Evolutionary conservation across 139 green algal genomes (phyloP).

Genomic region (Coccomyxa sp.): DNA sequence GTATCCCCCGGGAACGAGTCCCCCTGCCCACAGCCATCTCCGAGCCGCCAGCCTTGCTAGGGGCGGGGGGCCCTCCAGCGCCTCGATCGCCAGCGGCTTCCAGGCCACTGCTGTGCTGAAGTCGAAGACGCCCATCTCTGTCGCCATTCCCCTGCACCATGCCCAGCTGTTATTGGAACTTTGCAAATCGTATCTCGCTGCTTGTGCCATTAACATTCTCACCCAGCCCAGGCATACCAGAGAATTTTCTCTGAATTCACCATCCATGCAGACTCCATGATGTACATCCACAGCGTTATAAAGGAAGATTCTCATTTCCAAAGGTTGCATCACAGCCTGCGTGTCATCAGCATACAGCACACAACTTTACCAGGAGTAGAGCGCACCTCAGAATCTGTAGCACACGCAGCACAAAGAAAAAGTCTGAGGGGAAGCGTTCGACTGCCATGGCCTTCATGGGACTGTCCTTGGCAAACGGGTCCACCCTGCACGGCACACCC

Average conservation of each 20-base stretch:
- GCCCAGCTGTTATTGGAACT: not conserved
- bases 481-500: constrained; percentile 35
- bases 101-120: constrained; percentile 18
- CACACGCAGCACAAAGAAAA: constrained; percentile 94
- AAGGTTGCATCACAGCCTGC: not conserved
- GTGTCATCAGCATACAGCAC: too few species aligned
- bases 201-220: not conserved
- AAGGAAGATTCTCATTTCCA: not conserved
- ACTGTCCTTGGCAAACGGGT: constrained; percentile 77
- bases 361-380: not conserved
- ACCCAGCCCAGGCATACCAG: too few species aligned
- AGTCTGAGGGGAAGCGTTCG: constrained; percentile 83
- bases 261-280: not conserved
- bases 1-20: not conserved
- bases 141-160: constrained; percentile 10
- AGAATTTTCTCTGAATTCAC: not conserved
- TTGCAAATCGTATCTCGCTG: not conserved
- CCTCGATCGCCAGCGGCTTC: constrained; percentile 5
- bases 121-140: constrained; percentile 13
- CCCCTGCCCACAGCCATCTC: not conserved
- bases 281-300: not conserved
- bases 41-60: not conserved
- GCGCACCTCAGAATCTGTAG: constrained; percentile 65
- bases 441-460: constrained; percentile 80
- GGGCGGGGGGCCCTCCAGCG: not conserved